phyloP scores from a whole-genome alignment of 1,284 basidiomycete species.

The Ustilago xerochloae region DNA sequence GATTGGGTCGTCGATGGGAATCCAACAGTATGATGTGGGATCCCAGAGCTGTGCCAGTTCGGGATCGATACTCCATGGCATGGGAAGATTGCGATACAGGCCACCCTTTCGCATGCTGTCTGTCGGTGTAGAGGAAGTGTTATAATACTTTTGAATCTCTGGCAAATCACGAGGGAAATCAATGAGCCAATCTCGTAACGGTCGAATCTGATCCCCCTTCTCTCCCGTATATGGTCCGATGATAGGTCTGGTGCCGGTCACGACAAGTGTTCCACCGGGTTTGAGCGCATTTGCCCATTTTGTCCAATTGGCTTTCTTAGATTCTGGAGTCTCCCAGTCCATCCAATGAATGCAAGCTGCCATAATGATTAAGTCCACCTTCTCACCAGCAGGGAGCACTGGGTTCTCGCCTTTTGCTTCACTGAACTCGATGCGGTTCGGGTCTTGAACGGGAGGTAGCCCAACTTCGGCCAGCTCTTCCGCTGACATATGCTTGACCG shows the following conservation, averaged over 20 bases:
- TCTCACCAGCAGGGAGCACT: conserved; percentile 30
- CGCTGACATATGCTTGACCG: conserved; percentile 41
- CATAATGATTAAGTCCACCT: conserved; percentile 48
- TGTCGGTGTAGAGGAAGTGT: neutral
- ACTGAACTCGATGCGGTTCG: conserved; percentile 29
- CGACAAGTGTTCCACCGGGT: conserved; percentile 39
- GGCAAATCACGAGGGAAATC: conserved; percentile 27
- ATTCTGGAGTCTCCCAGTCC: conserved; percentile 35
- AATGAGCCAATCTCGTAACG: conserved; percentile 40
- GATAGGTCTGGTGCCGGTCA: conserved; percentile 29
- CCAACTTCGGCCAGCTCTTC: conserved; percentile 31
- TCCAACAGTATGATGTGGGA: conserved; percentile 29
- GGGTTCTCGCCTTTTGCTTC: conserved; percentile 36
- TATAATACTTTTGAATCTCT: conserved; percentile 27
- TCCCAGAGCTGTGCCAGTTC: conserved; percentile 37
- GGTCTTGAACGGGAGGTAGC: conserved; percentile 28
- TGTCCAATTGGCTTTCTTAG: conserved; percentile 24
- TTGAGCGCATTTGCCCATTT: conserved; percentile 40
- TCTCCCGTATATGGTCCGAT: conserved; percentile 39
- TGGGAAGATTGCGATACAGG: conserved; percentile 33
- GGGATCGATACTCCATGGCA: conserved; percentile 36
- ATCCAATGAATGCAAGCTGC: conserved; percentile 49
- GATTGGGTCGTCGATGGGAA: conserved; percentile 44
- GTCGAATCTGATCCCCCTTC: conserved; percentile 32
- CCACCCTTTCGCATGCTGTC: conserved; percentile 21